Base-by-base conservation (phyloP, 768 basidiomycete species). In the Podaxis mareebaensis region DNA sequence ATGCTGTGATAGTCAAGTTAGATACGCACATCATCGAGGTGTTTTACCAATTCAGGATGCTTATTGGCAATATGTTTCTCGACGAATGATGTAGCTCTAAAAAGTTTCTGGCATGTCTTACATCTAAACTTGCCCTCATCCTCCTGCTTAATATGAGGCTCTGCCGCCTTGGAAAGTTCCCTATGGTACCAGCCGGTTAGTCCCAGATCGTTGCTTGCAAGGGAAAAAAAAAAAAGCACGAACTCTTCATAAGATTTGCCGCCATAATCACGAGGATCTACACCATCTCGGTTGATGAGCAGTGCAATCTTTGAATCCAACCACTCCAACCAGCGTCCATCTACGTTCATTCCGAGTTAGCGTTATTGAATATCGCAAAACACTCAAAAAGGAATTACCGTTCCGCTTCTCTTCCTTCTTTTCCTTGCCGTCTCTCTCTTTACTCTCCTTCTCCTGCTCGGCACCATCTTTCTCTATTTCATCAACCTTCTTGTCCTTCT, bases 11-110 rank as follows among this genome's bases (percentile, higher is more conserved):
- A 6, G 36, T 57, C 12, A 26, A 56, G 36, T 20, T 5, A 33
- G 20, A 30, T 24, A 62, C 67, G 38, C 73, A 97, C 96, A 70
- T 96, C 91, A 46, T 95, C 93, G 17, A 98, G 85, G 56, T 82
- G 78, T 67, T 90, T 91, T 63, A 96, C 85, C 15, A 93, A 79
- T 64, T 97, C 93, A 11, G 90, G 80, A 73, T 99, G 97, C 74
- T 99, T 99, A 74, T 96, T 94, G 12, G 89, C 85, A 65, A 99
- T 89, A 73, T 99, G 97, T 81, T 99, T 99, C 78, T 96, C 94
- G 53, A 99, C 92, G 76, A 98, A 99, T 26, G 95, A 88, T 38
- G 92, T 91, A 3, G 95, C 97, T 74, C 96, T 96, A 88, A 99
- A 99, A 22, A 99, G 82, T 79, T 99, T 99, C 76, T 89, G 90